phyloP scores from a whole-genome alignment of 805 yeast species.

The Wickerhamomyces bisporus region DNA sequence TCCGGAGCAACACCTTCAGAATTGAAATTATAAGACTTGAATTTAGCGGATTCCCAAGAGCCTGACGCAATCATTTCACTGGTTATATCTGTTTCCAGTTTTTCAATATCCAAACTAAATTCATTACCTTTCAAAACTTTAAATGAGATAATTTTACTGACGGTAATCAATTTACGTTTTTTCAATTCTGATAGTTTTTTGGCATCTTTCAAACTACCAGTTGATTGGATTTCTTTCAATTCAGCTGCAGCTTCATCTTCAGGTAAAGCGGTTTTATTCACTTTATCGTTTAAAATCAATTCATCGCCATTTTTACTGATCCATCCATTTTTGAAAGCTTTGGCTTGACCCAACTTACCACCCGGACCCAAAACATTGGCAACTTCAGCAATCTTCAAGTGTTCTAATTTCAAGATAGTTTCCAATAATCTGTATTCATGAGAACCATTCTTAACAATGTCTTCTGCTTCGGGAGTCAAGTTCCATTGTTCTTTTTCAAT shows the following conservation, averaged over 20 bases:
- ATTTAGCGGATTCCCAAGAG: conserved; percentile 74
- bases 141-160: conserved; percentile 72
- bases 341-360: conserved; percentile 93
- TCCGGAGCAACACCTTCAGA: conserved; percentile 86
- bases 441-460: conserved; percentile 75
- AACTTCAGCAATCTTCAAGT: conserved; percentile 77
- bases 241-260: conserved; percentile 63
- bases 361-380: conserved; percentile 66
- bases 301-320: conserved; percentile 80
- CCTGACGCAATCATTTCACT: conserved; percentile 85
- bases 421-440: conserved; percentile 83
- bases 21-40: conserved; percentile 94
- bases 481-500: conserved; percentile 73
- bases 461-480: conserved; percentile 77
- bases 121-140: conserved; percentile 74
- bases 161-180: conserved; percentile 81
- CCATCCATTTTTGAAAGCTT: conserved; percentile 98
- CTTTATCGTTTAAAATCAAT: conserved; percentile 52
- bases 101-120: conserved; percentile 74
- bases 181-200: conserved; percentile 80
- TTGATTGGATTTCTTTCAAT: conserved; percentile 49
- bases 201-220: conserved; percentile 53
- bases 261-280: conserved; percentile 44
- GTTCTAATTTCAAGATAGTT: conserved; percentile 69
- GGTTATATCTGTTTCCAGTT: conserved; percentile 89